A percentile compares a stretch with the other conserved stretches of the same genome.
phyloP scores from a whole-genome alignment of 2,329 filamentous ascomycete species.

The Botrytis byssoidea region DNA sequence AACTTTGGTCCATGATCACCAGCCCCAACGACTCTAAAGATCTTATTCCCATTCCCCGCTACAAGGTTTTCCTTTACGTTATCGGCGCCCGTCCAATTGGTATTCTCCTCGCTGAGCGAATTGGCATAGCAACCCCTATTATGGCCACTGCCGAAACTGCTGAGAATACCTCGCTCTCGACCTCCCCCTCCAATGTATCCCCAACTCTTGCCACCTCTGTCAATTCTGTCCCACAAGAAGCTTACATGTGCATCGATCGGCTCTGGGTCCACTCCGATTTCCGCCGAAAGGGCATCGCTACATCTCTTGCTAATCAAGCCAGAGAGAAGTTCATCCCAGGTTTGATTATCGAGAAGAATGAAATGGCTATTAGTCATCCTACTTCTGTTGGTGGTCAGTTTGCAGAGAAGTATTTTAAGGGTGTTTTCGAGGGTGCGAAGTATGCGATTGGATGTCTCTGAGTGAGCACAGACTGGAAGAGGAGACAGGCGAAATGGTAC shows the following conservation, averaged over 20 bases:
- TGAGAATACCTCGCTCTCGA: not conserved
- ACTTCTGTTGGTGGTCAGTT: conserved; percentile 59
- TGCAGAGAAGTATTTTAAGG: conserved; percentile 47
- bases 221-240: not conserved
- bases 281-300: conserved; percentile 56
- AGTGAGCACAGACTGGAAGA: not conserved
- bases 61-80: conserved; percentile 30
- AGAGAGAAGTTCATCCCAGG: conserved; percentile 54
- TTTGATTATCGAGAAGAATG: conserved; percentile 52
- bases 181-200: not conserved
- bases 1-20: conserved; percentile 21
- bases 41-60: conserved; percentile 22
- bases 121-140: conserved; percentile 18
- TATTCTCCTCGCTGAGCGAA: conserved; percentile 25
- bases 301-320: conserved; percentile 55
- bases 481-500: not conserved
- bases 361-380: conserved; percentile 65
- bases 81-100: conserved; percentile 23
- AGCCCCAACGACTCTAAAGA: conserved; percentile 11
- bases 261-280: conserved; percentile 62
- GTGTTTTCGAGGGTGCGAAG: conserved; percentile 9
- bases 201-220: not conserved
- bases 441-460: not conserved
- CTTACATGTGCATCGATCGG: conserved; percentile 49
- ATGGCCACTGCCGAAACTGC: not conserved